A percentile compares a stretch with the other conserved stretches of the same genome.
Conservation (phyloP, 192 early-diverging fungal species). For the Coemansia sp. region DNA sequence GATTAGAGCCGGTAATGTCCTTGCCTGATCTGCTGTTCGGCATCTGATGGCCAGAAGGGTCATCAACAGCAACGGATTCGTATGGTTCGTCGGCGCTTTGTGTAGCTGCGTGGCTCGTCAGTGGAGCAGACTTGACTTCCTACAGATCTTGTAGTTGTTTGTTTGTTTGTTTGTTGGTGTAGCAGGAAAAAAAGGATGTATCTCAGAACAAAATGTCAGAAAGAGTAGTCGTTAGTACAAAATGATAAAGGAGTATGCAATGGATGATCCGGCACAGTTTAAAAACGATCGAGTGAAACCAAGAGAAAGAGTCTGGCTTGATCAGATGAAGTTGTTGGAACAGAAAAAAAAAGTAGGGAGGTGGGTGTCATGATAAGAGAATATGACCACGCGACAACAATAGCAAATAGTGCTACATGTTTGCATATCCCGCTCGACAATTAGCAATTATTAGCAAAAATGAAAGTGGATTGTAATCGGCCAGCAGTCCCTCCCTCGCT, state of each 20-base stretch:
- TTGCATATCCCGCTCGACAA: background rate
- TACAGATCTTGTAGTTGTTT: no score
- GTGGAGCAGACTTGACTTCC: background rate
- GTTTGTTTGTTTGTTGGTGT: no score
- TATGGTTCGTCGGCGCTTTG: background rate
- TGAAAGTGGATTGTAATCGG: no score
- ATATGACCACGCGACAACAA: background rate
- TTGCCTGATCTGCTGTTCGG: slow-evolving; percentile 3
- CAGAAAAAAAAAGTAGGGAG: background rate
- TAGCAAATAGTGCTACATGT: slow-evolving; percentile 1
- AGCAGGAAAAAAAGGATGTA: no score
- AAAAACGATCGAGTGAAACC: no score
- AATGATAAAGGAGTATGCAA: no score
- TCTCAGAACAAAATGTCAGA: no score
- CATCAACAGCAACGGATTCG: background rate
- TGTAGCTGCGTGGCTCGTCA: background rate
- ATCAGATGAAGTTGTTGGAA: background rate
- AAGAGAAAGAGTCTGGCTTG: no score
- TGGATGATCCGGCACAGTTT: no score
- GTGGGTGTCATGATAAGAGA: background rate
- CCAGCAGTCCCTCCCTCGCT: no score
- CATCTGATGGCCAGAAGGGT: slow-evolving; percentile 5
- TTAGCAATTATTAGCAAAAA: no score
- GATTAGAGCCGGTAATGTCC: slow-evolving; percentile 5
- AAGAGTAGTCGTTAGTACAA: no score